These are phyloP conservation scores for Reutealis trisperma DNA, from an alignment of 345 rosid genomes.

Conservation along the genomic window DNA sequence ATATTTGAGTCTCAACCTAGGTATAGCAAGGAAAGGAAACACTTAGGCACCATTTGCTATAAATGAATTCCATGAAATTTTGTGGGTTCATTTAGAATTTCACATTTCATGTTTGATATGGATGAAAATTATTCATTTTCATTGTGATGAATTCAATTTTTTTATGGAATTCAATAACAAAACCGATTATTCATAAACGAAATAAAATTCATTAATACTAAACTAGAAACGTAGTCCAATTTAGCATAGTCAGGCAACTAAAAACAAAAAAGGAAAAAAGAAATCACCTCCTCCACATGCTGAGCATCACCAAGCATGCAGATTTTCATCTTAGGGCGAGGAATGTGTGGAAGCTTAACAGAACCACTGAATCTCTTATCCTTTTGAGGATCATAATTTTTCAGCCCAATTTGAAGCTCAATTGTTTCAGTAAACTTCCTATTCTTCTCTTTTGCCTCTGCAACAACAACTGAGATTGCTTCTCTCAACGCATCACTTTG, in stretches of 20 bases:
- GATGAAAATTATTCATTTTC: too few relatives aligned
- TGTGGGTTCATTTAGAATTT: too few relatives aligned
- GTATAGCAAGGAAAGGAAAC: too few relatives aligned
- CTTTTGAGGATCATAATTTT: constrained; percentile 93
- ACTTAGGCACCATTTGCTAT: too few relatives aligned
- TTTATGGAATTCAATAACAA: too few relatives aligned
- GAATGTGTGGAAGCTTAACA: constrained; percentile 87
- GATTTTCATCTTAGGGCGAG: constrained; percentile 92
- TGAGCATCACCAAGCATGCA: constrained; percentile 99
- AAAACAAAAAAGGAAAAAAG: neutral
- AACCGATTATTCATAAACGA: too few relatives aligned
- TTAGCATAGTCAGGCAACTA: neutral
- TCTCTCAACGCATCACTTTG: constrained; percentile 84
- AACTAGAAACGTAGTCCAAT: too few relatives aligned
- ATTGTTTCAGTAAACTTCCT: constrained; percentile 83
- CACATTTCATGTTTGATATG: too few relatives aligned
- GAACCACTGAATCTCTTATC: constrained; percentile 95
- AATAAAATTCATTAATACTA: too few relatives aligned
- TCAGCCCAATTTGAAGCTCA: constrained; percentile 93
- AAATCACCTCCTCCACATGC: constrained; percentile 82
- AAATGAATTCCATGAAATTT: too few relatives aligned
- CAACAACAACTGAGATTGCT: constrained; percentile 59
- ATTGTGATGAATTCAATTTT: too few relatives aligned
- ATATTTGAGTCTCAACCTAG: too few relatives aligned
- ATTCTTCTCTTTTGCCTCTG: constrained; percentile 55